These are phyloP conservation scores for Vitis rotundifolia DNA, from an alignment of 164 flowering plant genomes.

Conservation along the genomic window DNA sequence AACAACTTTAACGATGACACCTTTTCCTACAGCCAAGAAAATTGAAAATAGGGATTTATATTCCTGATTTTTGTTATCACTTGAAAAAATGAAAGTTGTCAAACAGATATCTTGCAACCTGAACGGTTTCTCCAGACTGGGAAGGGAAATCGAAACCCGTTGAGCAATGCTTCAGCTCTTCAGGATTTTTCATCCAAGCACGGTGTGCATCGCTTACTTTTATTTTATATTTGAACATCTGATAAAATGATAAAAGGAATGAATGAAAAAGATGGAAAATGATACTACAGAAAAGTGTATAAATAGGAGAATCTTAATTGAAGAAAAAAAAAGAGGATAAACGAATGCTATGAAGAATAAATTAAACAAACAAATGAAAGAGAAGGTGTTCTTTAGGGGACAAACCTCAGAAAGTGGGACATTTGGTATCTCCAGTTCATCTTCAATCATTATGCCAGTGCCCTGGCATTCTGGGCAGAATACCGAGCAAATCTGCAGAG, in stretches of 20 bases:
- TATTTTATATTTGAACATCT: constrained; percentile 77
- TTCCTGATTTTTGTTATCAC: background rate
- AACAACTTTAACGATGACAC: constrained; percentile 49
- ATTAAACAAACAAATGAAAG: background rate
- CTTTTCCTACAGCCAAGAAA: constrained; percentile 44
- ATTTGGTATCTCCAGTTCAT: constrained; percentile 56
- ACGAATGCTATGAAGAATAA: background rate
- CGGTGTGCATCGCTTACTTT: constrained; percentile 59
- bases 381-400: background rate
- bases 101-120: constrained; percentile 42
- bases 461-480: constrained; percentile 98
- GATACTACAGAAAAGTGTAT: too few species aligned
- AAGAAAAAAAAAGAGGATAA: background rate
- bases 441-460: constrained; percentile 56
- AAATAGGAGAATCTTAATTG: too few species aligned
- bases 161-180: constrained; percentile 68
- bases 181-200: constrained; percentile 86
- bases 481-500: constrained; percentile 38
- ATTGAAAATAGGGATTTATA: background rate
- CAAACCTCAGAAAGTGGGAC: constrained; percentile 69
- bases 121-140: constrained; percentile 34
- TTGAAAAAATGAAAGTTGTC: background rate
- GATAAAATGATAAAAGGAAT: constrained; percentile 17
- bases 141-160: constrained; percentile 70
- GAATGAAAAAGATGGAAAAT: background rate